Conservation (phyloP, 75 land plant genomes). For the Cupressus sempervirens region DNA sequence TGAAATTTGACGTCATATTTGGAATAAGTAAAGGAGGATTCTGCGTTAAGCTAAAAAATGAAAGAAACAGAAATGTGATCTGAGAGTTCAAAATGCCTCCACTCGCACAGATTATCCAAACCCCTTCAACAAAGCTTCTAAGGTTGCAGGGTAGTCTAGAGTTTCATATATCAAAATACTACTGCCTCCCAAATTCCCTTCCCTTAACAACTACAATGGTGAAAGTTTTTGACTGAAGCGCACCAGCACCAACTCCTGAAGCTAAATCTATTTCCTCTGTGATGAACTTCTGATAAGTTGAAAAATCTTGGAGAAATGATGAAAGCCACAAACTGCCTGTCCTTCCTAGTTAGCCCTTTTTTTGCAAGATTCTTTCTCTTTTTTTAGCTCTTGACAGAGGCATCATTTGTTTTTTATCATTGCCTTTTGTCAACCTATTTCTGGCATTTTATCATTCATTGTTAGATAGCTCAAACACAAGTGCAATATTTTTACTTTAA, state of each 20-base stretch:
- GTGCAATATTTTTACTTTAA: too few species aligned
- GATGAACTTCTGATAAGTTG: conserved; percentile 36
- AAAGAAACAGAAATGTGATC: neutral
- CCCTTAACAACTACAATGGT: conserved; percentile 8
- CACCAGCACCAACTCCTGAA: conserved; percentile 13
- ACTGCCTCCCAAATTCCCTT: conserved; percentile 21
- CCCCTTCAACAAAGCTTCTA: too few species aligned
- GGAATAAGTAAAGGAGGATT: neutral
- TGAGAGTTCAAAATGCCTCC: neutral
- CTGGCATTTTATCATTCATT: too few species aligned
- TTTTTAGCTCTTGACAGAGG: too few species aligned
- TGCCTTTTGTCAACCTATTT: too few species aligned
- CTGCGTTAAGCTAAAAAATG: neutral
- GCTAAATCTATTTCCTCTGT: conserved; percentile 23
- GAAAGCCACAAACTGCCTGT: conserved; percentile 29
- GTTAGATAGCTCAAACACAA: too few species aligned
- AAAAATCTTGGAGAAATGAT: conserved; percentile 59
- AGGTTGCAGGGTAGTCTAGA: too few species aligned
- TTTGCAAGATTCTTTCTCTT: too few species aligned
- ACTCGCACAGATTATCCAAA: neutral
- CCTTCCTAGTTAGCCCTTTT: conserved; percentile 10
- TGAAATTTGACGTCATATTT: neutral
- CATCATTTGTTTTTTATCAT: too few species aligned
- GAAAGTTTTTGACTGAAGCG: conserved; percentile 18
- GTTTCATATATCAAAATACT: conserved; percentile 10